Base-by-base conservation (phyloP, 768 basidiomycete species). In the Boletus fagicola region DNA sequence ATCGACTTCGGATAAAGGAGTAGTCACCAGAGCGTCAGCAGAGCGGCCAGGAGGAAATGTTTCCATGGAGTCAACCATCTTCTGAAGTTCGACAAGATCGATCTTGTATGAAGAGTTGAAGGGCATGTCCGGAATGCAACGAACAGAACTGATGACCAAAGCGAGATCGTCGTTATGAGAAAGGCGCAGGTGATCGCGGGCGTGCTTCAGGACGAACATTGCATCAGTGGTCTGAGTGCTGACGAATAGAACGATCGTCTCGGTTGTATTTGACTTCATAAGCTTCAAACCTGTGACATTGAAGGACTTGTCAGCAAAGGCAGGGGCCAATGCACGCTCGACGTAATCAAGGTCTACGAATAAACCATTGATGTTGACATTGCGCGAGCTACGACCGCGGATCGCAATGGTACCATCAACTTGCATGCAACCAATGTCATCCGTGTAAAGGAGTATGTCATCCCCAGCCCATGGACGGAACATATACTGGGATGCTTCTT, bases 21-120 rank as follows among this genome's bases (percentile, higher is more conserved):
- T 47, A 49, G 39, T 59, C 60, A 45, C 50, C 9, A 44, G 53
- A 20, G 50, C 54, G 13, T 62, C 24, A 11, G 60, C 60, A 40
- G 5, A 48, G 15, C 39, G 16, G 13, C 60, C 49, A 16, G 49
- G 60, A 50, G 44, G 39, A 20, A 62, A 31, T 24, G 3, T 16
- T 8, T 62, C 54, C 15, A 40, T 39, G 49, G 60, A 57, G 40
- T 61, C 60, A 1, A 33, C 49, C 54, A 62, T 51, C 49, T 44
- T 57, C 40, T 61, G 60, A 36, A 61, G 60, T 22, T 38, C 39
- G 24, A 44, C 45, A 33, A 62, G 49, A 49, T 61, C 60, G 12
- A 62, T 57, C 60, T 62, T 62, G 45, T 62, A 61, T 3, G 60
- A 61, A 5, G 60, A 20, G 2, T 62, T 61, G 46, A 62, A 61